These are phyloP conservation scores for Rhodotorula diobovata DNA, from an alignment of 768 basidiomycete genomes.

Conservation along the genomic window DNA sequence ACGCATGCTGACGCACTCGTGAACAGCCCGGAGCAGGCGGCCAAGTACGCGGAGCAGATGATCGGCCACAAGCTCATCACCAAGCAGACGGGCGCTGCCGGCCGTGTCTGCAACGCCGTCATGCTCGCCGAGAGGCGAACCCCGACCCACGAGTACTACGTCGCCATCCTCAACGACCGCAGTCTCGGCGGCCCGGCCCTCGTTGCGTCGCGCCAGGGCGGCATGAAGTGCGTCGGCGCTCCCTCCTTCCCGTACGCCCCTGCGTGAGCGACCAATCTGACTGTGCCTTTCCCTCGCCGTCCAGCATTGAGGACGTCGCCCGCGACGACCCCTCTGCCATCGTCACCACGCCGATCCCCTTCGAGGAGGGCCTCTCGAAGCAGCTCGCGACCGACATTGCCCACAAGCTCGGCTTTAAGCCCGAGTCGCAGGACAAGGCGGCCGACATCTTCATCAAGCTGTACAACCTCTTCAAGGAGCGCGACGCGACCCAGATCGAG, in stretches of 20 bases:
- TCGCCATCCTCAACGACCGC: slow-evolving; percentile 94
- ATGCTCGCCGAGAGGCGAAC: slow-evolving; percentile 96
- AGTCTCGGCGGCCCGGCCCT: slow-evolving; percentile 80
- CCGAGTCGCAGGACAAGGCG: slow-evolving; percentile 68
- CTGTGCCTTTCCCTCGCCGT: too few relatives aligned
- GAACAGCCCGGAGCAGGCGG: slow-evolving; percentile 74
- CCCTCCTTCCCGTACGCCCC: rapidly evolving
- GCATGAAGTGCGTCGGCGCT: slow-evolving; percentile 66
- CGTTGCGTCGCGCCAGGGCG: slow-evolving; percentile 88
- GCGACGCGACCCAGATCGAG: slow-evolving; percentile 98
- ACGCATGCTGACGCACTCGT: background rate
- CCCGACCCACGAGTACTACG: slow-evolving; percentile 95
- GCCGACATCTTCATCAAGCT: slow-evolving; percentile 90
- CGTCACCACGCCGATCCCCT: slow-evolving; percentile 88
- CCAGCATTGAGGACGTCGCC: slow-evolving; percentile 88
- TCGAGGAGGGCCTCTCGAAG: slow-evolving; percentile 71
- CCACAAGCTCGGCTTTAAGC: slow-evolving; percentile 83
- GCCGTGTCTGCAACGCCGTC: slow-evolving; percentile 92
- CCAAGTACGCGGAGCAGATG: slow-evolving; percentile 85
- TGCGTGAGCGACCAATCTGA: background rate
- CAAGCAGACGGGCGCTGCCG: slow-evolving; percentile 91
- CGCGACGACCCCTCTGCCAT: slow-evolving; percentile 90
- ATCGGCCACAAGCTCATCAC: slow-evolving; percentile 92
- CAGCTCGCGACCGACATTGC: slow-evolving; percentile 66
- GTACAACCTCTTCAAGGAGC: slow-evolving; percentile 95